A percentile compares a stretch with the other conserved stretches of the same genome.
These are phyloP conservation scores for Aspergillus brunneoviolaceus DNA, from an alignment of 2,329 filamentous ascomycete species.

Conservation along the genomic window DNA sequence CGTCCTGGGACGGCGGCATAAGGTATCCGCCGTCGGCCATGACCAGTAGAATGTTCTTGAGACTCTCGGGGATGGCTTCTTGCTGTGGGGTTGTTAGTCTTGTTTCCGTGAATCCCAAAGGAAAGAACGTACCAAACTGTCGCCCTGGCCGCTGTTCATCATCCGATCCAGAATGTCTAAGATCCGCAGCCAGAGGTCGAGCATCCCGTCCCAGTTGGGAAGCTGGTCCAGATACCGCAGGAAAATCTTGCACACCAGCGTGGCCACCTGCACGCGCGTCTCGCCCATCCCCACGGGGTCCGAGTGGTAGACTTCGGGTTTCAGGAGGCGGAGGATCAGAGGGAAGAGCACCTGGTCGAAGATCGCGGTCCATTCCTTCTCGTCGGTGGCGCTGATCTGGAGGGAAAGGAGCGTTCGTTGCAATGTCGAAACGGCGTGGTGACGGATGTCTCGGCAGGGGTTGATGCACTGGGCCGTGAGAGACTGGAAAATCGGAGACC, in stretches of 20 bases:
- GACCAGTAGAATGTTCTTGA: conserved; percentile 94
- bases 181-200: conserved; percentile 89
- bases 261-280: conserved; percentile 87
- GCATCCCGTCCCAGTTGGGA: conserved; percentile 81
- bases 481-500: conserved; percentile 90
- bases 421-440: conserved; percentile 80
- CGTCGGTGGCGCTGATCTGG: conserved; percentile 76
- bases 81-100: conserved; percentile 55
- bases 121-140: conserved; percentile 64
- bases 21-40: conserved; percentile 90
- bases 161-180: conserved; percentile 92
- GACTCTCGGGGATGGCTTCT: conserved; percentile 89
- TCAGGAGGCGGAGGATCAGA: conserved; percentile 79
- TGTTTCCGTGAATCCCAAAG: background rate
- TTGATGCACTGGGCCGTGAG: conserved; percentile 90
- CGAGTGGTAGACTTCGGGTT: conserved; percentile 89
- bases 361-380: conserved; percentile 91
- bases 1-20: conserved; percentile 61
- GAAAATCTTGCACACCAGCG: conserved; percentile 91
- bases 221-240: conserved; percentile 86
- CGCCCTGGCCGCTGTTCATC: conserved; percentile 92
- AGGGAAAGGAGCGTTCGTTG: conserved; percentile 84
- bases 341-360: conserved; percentile 94
- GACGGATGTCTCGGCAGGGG: conserved; percentile 86
- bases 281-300: conserved; percentile 94